Conservation (phyloP, 2,329 filamentous ascomycete species). For the Scedosporium boydii region DNA sequence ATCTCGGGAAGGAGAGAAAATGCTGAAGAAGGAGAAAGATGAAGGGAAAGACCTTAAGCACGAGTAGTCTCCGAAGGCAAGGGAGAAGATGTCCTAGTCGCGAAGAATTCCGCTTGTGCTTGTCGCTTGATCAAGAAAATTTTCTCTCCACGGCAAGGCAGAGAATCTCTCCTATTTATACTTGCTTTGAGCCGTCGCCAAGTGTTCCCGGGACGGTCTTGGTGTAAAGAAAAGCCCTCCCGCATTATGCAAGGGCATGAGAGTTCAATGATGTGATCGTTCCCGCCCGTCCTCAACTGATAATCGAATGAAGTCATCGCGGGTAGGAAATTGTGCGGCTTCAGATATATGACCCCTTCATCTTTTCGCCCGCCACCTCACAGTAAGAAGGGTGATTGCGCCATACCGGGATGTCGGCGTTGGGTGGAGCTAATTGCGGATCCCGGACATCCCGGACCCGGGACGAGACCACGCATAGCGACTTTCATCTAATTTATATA, state of each 20-base stretch:
- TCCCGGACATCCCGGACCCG: not conserved
- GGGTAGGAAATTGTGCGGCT: not conserved
- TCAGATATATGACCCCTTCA: conserved; percentile 1
- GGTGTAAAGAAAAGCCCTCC: not conserved
- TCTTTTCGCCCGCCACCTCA: not conserved
- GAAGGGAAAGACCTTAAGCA: not conserved
- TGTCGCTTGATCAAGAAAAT: not conserved
- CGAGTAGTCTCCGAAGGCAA: not conserved
- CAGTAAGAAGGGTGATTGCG: not conserved
- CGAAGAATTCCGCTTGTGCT: not conserved
- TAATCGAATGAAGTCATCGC: not conserved
- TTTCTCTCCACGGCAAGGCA: not conserved
- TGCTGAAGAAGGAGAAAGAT: not conserved
- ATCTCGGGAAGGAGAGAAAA: not conserved
- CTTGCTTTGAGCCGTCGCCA: not conserved
- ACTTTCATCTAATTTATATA: too few relatives aligned
- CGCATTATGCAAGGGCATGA: not conserved
- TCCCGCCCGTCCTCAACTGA: not conserved
- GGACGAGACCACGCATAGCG: too few relatives aligned
- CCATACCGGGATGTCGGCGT: not conserved
- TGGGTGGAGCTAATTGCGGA: not conserved
- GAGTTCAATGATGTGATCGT: not conserved
- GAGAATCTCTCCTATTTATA: not conserved
- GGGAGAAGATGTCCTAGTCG: not conserved
- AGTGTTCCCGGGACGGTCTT: not conserved